phyloP scores from a whole-genome alignment of 208 protist genomes.

The Leishmania aethiopica region DNA sequence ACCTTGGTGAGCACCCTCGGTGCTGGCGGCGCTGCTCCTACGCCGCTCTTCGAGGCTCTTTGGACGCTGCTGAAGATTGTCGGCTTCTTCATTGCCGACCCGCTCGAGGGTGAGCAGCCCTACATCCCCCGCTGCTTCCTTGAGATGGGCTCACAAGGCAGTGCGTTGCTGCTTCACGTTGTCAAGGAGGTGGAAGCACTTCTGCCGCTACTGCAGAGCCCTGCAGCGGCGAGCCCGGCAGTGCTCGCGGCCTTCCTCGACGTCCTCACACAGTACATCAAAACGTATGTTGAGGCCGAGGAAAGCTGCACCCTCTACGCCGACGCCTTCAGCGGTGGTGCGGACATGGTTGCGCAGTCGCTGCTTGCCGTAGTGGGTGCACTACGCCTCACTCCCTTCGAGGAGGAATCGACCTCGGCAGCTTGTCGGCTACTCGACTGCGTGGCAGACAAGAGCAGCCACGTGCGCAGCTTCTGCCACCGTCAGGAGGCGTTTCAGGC shows the following conservation, averaged over 20 bases:
- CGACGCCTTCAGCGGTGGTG: slow-evolving; percentile 40
- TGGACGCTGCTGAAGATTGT: slow-evolving; percentile 70
- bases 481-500: slow-evolving; percentile 16
- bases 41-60: slow-evolving; percentile 44
- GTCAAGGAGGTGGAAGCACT: slow-evolving; percentile 25
- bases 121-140: slow-evolving; percentile 76
- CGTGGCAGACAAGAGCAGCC: slow-evolving; percentile 45
- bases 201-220: slow-evolving; percentile 32
- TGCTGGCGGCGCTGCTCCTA: neutral
- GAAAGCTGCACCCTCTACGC: slow-evolving; percentile 30
- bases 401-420: slow-evolving; percentile 50
- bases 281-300: slow-evolving; percentile 57
- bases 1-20: slow-evolving; percentile 2
- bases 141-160: slow-evolving; percentile 17
- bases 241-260: slow-evolving; percentile 65
- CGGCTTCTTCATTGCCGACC: slow-evolving; percentile 67
- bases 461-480: slow-evolving; percentile 29
- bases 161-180: slow-evolving; percentile 31
- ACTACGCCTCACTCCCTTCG: slow-evolving; percentile 50
- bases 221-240: slow-evolving; percentile 45
- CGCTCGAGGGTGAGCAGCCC: slow-evolving; percentile 68
- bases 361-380: slow-evolving; percentile 33
- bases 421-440: slow-evolving; percentile 58
- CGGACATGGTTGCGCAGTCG: slow-evolving; percentile 44
- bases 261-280: slow-evolving; percentile 52